Base-by-base conservation (phyloP, 2,329 filamentous ascomycete genomes). In the Fusarium sp. region DNA sequence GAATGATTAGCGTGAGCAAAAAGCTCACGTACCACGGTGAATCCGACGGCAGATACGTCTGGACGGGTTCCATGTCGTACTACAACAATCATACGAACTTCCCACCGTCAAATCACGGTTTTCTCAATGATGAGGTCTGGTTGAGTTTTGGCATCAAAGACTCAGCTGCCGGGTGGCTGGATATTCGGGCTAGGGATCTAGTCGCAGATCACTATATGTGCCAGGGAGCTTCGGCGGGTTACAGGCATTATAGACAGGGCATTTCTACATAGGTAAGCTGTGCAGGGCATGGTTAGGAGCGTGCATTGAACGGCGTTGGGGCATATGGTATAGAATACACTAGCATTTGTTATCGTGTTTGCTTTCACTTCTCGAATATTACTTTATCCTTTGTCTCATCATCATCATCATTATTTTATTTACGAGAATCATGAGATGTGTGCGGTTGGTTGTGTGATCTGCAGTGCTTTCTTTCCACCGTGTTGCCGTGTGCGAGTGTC, bases 11-110 rank as follows among this genome's bases (percentile, higher is more conserved):
- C 15, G 69, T 70, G 46, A 69, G 69, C 59, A 71, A 65, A 45
- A 71, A 58, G 44, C 53, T 71, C 20, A 67, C 66, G 30, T 71
- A 71, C 22, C 66, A 71, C 55, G 69, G 69, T n/a, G 69, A 71
- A 22, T 23, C 39, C 22, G 62, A 63, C 17, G 58, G 59, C 23
- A 54, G 41, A 40, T 71, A 71, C 40, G 46, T 58, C 4, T 71
- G 69, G 69, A 71, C 69, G 1, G 69, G 69, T 1, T 68, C 56
- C 9, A 71, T 71, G 69, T 39, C 60, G 8, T 71, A 71, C 30
- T 65, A 56, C 35, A 53, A 45, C 4, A 68, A 71, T 22, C 44
- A 65, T 32, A 62, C 62, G 4, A 19, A 30, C 8, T 67, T 61
- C 4, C 58, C 62, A 2, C 51, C 66, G 3, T 23, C 62, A 14